Conservation (phyloP, 306 rosid genomes). For the Cotoneaster glaucophyllus region DNA sequence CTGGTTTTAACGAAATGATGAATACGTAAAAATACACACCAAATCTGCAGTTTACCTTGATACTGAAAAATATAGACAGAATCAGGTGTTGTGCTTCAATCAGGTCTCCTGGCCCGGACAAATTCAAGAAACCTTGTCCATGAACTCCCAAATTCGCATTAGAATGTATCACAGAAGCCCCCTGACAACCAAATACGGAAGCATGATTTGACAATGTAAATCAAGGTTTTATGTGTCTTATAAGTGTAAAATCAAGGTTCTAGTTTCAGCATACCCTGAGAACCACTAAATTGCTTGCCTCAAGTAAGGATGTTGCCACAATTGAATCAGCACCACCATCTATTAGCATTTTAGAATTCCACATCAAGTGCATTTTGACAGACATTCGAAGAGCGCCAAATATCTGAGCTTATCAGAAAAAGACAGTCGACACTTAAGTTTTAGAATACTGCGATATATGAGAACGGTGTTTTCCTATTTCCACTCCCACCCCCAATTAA, state of each 20-base stretch:
- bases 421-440: not conserved
- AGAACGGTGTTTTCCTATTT: not conserved
- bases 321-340: constrained; percentile 64
- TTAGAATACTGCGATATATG: not conserved
- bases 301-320: constrained; percentile 80
- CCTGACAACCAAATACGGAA: constrained; percentile 45
- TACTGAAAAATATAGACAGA: constrained; percentile 71
- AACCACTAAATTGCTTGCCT: constrained; percentile 91
- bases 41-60: constrained; percentile 52
- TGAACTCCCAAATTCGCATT: constrained; percentile 94
- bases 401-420: constrained; percentile 40
- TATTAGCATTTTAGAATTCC: constrained; percentile 82
- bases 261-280: constrained; percentile 55
- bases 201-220: constrained; percentile 16
- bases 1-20: not conserved
- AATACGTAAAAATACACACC: not conserved
- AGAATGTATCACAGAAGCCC: constrained; percentile 82
- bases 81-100: constrained; percentile 84
- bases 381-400: constrained; percentile 97
- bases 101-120: constrained; percentile 89
- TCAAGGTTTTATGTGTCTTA: not conserved
- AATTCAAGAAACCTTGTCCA: constrained; percentile 91
- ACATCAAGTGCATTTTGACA: constrained; percentile 89
- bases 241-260: constrained; percentile 5
- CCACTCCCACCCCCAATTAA: not conserved